phyloP scores from a whole-genome alignment of 2,329 filamentous ascomycete species.

The Hymenotorrendiella dingleyae region DNA sequence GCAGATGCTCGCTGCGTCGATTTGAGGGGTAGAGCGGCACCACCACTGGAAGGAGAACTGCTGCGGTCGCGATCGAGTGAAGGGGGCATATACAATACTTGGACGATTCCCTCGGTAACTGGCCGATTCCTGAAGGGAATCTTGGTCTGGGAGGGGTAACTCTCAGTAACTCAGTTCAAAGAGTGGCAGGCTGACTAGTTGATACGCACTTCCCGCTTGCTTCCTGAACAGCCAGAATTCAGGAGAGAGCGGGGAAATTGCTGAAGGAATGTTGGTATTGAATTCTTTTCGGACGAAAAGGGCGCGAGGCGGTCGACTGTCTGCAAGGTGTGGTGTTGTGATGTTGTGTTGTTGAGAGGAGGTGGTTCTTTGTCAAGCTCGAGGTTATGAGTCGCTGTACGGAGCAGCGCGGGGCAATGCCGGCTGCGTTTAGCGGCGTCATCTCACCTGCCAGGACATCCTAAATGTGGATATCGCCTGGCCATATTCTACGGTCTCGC shows the following conservation, averaged over 20 bases:
- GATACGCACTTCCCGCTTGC: constrained; percentile 13
- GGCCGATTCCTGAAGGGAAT: neutral
- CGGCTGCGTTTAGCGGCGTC: no score
- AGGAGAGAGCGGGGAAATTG: constrained; percentile 21
- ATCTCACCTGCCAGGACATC: no score
- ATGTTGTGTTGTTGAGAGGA: constrained; percentile 4
- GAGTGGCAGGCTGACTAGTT: constrained; percentile 3
- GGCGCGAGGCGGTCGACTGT: no score
- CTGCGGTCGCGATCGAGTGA: constrained; percentile 30
- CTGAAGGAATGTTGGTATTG: neutral
- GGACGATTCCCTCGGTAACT: neutral
- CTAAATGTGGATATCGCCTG: no score
- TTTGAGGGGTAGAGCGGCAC: constrained; percentile 19
- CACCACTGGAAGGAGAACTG: constrained; percentile 17
- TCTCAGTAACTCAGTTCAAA: neutral
- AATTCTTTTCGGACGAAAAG: neutral
- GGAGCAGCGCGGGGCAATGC: neutral
- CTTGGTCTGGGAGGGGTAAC: constrained; percentile 9
- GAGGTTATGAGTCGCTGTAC: no score
- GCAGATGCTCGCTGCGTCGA: constrained; percentile 20
- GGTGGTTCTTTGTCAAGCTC: constrained; percentile 4
- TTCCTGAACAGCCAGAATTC: constrained; percentile 22
- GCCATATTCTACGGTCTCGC: no score
- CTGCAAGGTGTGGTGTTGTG: neutral
- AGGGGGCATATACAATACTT: constrained; percentile 32